These are phyloP conservation scores for Jaltomata sinuosa DNA, from an alignment of 257 asterid species.

Conservation along the genomic window DNA sequence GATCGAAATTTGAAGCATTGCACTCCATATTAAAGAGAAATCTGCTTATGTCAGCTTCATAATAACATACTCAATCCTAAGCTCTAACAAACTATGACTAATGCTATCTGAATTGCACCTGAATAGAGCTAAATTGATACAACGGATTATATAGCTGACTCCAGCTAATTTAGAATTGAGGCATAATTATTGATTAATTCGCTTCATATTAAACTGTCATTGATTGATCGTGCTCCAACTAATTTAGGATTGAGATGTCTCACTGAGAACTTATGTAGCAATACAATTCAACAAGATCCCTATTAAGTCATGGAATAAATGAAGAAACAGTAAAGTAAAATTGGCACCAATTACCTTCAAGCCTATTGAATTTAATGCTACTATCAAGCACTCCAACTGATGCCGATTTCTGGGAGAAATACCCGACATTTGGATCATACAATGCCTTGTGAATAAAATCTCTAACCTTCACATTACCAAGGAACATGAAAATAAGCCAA, in stretches of 20 bases:
- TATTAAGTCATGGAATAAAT: neutral
- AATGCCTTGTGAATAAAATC: slow-evolving; percentile 78
- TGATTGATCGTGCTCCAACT: neutral
- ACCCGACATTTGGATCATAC: slow-evolving; percentile 74
- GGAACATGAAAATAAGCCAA: neutral
- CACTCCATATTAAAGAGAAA: neutral
- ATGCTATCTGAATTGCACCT: neutral
- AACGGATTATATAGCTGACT: neutral
- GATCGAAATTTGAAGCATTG: neutral
- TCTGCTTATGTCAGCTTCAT: neutral
- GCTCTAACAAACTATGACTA: neutral
- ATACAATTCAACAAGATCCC: neutral
- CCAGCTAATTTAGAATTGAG: neutral
- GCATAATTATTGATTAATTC: neutral
- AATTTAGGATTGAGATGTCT: neutral
- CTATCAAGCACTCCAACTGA: slow-evolving; percentile 90
- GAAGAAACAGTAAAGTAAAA: neutral
- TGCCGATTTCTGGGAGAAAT: slow-evolving; percentile 76
- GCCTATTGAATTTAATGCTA: slow-evolving; percentile 73
- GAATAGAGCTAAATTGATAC: neutral
- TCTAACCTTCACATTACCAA: slow-evolving; percentile 46
- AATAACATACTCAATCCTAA: neutral
- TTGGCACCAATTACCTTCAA: slow-evolving; percentile 39
- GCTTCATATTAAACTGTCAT: neutral
- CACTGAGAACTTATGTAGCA: neutral